phyloP scores from a whole-genome alignment of 495 filamentous ascomycete genomes.

The Talaromyces stipitatus region DNA sequence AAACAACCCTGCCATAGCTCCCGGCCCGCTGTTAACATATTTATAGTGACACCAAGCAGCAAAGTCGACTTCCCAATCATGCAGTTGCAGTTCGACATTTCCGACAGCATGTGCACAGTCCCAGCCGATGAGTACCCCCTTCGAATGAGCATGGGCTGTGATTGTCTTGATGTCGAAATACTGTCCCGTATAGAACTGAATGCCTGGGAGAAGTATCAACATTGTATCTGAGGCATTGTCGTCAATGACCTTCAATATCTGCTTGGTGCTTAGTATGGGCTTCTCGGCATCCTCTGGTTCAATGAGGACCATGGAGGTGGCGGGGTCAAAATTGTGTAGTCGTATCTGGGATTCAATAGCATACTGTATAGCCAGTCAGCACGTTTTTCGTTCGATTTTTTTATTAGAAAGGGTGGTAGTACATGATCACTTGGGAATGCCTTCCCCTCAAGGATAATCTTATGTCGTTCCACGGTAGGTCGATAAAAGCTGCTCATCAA shows the following conservation, averaged over 20 bases:
- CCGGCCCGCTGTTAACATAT: slow-evolving; percentile 89
- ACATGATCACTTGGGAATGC: slow-evolving; percentile 93
- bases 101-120: slow-evolving; percentile 93
- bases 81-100: slow-evolving; percentile 75
- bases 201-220: slow-evolving; percentile 75
- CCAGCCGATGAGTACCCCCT: slow-evolving; percentile 80
- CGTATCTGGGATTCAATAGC: slow-evolving; percentile 81
- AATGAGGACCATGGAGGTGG: slow-evolving; percentile 68
- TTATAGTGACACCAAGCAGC: slow-evolving; percentile 98
- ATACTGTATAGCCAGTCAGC: slow-evolving; percentile 46
- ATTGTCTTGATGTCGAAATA: slow-evolving; percentile 80
- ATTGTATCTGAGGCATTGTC: slow-evolving; percentile 69
- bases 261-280: slow-evolving; percentile 56
- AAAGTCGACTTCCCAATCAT: slow-evolving; percentile 94
- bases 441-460: slow-evolving; percentile 89
- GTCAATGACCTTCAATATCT: slow-evolving; percentile 70
- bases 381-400: not conserved
- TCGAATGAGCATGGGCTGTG: slow-evolving; percentile 68
- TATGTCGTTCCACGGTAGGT: slow-evolving; percentile 66
- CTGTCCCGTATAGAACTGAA: slow-evolving; percentile 95
- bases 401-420: slow-evolving; percentile 10
- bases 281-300: slow-evolving; percentile 47
- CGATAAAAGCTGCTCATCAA: slow-evolving; percentile 89
- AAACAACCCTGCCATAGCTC: slow-evolving; percentile 78
- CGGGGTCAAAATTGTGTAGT: slow-evolving; percentile 63